These are phyloP conservation scores for Erythrobasidium hasegawianum DNA, from an alignment of 1,284 basidiomycete genomes.

Conservation along the genomic window DNA sequence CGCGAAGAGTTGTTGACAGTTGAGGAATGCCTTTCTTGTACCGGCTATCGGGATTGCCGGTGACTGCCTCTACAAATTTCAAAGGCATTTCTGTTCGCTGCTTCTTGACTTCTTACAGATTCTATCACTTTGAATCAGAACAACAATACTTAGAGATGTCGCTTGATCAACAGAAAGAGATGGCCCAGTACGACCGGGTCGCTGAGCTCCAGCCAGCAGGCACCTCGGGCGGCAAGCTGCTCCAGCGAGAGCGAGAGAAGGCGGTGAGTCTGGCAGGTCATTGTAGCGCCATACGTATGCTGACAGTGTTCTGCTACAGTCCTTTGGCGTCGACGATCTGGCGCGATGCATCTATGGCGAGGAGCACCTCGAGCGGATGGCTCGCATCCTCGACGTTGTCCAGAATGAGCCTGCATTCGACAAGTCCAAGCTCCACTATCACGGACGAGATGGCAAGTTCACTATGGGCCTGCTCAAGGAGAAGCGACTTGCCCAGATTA, in stretches of 20 bases:
- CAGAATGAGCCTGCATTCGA: constrained; percentile 61
- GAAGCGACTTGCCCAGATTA: constrained; percentile 49
- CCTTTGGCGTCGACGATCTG: constrained; percentile 38
- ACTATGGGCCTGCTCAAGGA: constrained; percentile 47
- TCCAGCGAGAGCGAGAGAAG: constrained; percentile 41
- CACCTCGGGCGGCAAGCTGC: constrained; percentile 34
- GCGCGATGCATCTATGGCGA: constrained; percentile 39
- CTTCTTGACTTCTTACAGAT: too few species aligned
- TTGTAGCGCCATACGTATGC: too few species aligned
- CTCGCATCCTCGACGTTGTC: constrained; percentile 56
- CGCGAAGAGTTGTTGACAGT: too few species aligned
- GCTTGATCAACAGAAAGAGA: neutral
- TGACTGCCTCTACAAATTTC: too few species aligned
- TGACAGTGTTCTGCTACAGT: neutral
- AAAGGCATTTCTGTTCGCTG: too few species aligned
- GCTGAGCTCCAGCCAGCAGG: constrained; percentile 15
- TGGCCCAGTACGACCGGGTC: constrained; percentile 11
- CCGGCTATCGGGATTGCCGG: too few species aligned
- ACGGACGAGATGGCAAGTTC: constrained; percentile 48
- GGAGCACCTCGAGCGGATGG: constrained; percentile 45
- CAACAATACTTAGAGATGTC: too few species aligned
- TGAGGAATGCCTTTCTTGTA: too few species aligned
- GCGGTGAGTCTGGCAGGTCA: constrained; percentile 14
- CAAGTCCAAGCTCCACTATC: constrained; percentile 57
- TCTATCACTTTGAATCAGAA: too few species aligned